Evolutionary conservation across 2,329 filamentous ascomycete species (phyloP), one percentile per base, ranked within the genome.

Genomic region (Trichoderma polysporum): DNA sequence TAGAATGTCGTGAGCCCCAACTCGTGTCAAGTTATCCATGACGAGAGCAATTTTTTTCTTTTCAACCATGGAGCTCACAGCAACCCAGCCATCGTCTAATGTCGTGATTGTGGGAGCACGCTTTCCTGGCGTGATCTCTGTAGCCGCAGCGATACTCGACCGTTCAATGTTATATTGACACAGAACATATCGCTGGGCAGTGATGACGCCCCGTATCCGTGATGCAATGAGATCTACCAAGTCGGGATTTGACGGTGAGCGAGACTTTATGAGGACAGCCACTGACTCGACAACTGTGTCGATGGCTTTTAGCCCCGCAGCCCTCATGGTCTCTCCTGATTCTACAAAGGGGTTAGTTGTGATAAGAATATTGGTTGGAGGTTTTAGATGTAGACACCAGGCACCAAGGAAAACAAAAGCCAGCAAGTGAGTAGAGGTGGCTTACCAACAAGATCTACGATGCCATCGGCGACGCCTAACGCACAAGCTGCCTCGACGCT

Each of bases 401-500:
- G 39, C 1, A 2, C 17, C 10, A 13, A 50, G 17, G 41, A 31
- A 25, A 47, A 31, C n/a, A 10, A 35, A 47, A 37, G 7, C 22
- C 10, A 29, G 35, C 25, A 58, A 15, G 13, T 8, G 27, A 22
- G 13, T 12, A 41, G 15, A n/a, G 22, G 45, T 22, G 22, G 87
- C 91, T 77, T 80, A 95, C 93, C 93, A 76, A 99, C 95, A 67
- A 99, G 88, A 81, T 99, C 95, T 54, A 99, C 93, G 77, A 99
- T 97, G 59, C 94, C 95, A 77, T 98, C 94, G 50, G 95, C 95
- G 31, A 98, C 94, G 62, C 95, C 95, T 64, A 99, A 83, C 22
- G 95, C 94, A 77, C 95, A 99, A 45, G 95, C 94, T 60, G 95
- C 94, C 82, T 99, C 95, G 37, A 99, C 95, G 84, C 94, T 98